Conservation (phyloP, 2,329 filamentous ascomycete genomes). For the Bipolaris victoriae region DNA sequence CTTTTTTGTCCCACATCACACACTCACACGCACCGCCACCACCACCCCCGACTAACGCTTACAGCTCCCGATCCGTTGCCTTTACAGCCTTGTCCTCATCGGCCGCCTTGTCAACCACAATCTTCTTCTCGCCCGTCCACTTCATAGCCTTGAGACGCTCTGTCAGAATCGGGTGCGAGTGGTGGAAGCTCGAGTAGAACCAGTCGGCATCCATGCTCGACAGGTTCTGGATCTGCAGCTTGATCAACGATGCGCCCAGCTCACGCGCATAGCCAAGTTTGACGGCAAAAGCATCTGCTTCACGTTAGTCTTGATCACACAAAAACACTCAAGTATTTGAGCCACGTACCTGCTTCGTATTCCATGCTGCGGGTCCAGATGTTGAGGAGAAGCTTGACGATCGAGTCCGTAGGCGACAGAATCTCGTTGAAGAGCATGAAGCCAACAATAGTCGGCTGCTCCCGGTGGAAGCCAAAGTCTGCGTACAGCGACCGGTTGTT, state of each 20-base stretch:
- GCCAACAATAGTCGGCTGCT: slow-evolving; percentile 92
- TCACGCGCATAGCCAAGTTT: slow-evolving; percentile 82
- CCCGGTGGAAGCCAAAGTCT: slow-evolving; percentile 83
- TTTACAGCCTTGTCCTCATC: slow-evolving; percentile 68
- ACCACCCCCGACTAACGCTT: slow-evolving; percentile 31
- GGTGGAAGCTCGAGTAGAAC: slow-evolving; percentile 98
- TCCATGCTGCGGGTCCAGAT: slow-evolving; percentile 92
- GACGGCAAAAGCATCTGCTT: slow-evolving; percentile 79
- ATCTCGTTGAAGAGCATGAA: slow-evolving; percentile 98
- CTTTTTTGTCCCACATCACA: slow-evolving; percentile 4
- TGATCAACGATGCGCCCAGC: slow-evolving; percentile 87
- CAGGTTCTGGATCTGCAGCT: slow-evolving; percentile 97
- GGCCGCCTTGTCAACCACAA: slow-evolving; percentile 56
- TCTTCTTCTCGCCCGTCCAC: slow-evolving; percentile 74
- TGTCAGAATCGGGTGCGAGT: slow-evolving; percentile 94
- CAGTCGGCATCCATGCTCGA: slow-evolving; percentile 99
- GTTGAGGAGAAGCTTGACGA: slow-evolving; percentile 96
- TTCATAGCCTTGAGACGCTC: slow-evolving; percentile 90
- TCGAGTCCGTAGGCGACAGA: slow-evolving; percentile 90
- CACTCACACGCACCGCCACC: neutral
- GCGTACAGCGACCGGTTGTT: slow-evolving; percentile 91
- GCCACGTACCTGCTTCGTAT: slow-evolving; percentile 77
- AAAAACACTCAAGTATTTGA: neutral
- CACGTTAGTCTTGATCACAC: slow-evolving; percentile 24
- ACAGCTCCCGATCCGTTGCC: slow-evolving; percentile 78